Evolutionary conservation across 108 stramenopile genomes (phyloP), one percentile per base, ranked within the genome.

Genomic region (Cylindrotheca closterium): DNA sequence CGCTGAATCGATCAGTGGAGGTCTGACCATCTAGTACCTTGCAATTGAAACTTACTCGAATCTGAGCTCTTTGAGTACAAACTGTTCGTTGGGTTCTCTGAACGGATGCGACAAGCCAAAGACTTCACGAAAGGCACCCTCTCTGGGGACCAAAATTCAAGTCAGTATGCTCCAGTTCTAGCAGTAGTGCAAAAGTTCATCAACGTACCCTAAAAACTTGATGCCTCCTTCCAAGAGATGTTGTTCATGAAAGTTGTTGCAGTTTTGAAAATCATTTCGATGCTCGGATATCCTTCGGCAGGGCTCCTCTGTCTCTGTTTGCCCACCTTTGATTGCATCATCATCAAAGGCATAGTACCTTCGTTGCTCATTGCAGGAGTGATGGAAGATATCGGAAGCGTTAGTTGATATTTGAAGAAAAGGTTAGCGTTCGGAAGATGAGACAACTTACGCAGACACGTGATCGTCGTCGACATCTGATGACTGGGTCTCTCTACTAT

Each of bases 161-260:
- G 24, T 7, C 63, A 31, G 42, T 72, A 59, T n/a, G 57, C 32
- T 25, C 48, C 63, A 48, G 32, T 45, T n/a, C 63, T 64, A 17
- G 19, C n/a, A n/a, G n/a, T n/a, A n/a, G n/a, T n/a, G n/a, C n/a
- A n/a, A 0, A 4, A n/a, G 51, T 30, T 7, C 23, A 17, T n/a
- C 10, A 15, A 42, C 37, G 7, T 42, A 42, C 37, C 15, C 15
- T 15, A 42, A 42, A 42, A 10, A 42, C 15, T 42, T 42, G 10
- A 15, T 15, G 7, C 37, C 10, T 15, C 10, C 7, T 42, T 42
- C 37, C 10, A 42, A 10, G 15, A 42, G 15, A 15, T 7, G 15
- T 42, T 51, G 55, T 58, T 83, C 76, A 71, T 84, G 84, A 24
- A 88, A 77, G 21, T 62, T 59, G 60, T 90, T 90, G 63, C 89